Evolutionary conservation across 129 eudicot species (phyloP).

Genomic region (Artemisia tridentata): DNA sequence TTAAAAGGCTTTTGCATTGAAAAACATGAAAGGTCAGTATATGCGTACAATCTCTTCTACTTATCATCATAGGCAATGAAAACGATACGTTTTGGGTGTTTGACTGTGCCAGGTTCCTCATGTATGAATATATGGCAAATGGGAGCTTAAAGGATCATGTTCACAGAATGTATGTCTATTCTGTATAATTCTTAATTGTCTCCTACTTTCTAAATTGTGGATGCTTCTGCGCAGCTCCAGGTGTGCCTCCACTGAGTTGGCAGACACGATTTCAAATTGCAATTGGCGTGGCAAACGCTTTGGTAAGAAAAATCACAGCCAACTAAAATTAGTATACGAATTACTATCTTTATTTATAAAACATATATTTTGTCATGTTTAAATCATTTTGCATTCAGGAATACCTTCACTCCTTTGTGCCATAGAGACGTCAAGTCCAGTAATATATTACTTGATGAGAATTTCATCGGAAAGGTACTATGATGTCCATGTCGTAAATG

Average conservation of each 20-base stretch:
- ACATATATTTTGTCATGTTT: slow-evolving; percentile 12
- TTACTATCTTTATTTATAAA: not conserved
- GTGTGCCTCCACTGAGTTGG: slow-evolving; percentile 75
- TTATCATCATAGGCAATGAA: no score
- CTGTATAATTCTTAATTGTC: not conserved
- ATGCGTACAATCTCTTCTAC: no score
- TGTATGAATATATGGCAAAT: no score
- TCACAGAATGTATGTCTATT: slow-evolving; percentile 51
- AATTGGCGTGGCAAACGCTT: slow-evolving; percentile 89
- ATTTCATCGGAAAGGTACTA: slow-evolving; percentile 73
- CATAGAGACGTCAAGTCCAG: slow-evolving; percentile 96
- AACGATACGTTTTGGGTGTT: no score
- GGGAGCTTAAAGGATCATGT: slow-evolving; percentile 51
- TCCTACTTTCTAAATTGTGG: slow-evolving; percentile 37
- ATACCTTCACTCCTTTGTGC: slow-evolving; percentile 95
- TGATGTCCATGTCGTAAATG: slow-evolving; percentile 22
- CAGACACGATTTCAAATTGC: slow-evolving; percentile 85
- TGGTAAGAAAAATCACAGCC: slow-evolving; percentile 44
- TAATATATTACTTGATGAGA: slow-evolving; percentile 81
- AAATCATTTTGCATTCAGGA: slow-evolving; percentile 56
- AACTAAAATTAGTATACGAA: not conserved
- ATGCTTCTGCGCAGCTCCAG: slow-evolving; percentile 55
- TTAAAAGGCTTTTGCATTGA: no score
- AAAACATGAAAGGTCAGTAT: no score
- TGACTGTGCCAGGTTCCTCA: no score